Percentiles rank a stretch among this genome's conserved stretches.
phyloP scores from a whole-genome alignment of 1,139 yeast genomes.

The Kodamaea ohmeri region DNA sequence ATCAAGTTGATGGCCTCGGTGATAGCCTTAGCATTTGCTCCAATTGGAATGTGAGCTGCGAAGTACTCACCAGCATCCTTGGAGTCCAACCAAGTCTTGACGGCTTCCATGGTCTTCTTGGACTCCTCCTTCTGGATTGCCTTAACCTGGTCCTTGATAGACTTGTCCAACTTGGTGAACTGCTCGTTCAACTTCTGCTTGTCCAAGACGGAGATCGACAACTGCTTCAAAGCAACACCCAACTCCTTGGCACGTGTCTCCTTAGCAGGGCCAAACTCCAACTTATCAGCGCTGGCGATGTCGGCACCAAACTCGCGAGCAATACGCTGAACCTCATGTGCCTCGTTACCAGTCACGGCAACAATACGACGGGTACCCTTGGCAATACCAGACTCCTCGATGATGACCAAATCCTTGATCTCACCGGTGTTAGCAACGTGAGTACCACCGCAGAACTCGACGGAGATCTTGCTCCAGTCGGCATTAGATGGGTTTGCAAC shows the following conservation, averaged over 20 bases:
- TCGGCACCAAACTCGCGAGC: conserved; percentile 68
- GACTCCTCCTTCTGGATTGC: conserved; percentile 83
- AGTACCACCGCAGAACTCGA: conserved; percentile 99
- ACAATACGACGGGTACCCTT: conserved; percentile 98
- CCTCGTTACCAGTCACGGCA: conserved; percentile 91
- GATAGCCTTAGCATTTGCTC: conserved; percentile 89
- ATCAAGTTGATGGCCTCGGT: conserved; percentile 86
- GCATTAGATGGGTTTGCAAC: conserved; percentile 64
- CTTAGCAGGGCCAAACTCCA: conserved; percentile 65
- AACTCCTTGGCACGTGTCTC: conserved; percentile 79
- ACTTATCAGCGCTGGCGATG: conserved; percentile 54
- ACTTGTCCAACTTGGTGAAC: conserved; percentile 78
- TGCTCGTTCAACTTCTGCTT: conserved; percentile 73
- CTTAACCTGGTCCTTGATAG: conserved; percentile 83
- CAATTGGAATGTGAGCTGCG: conserved; percentile 65
- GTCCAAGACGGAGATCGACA: conserved; percentile 76
- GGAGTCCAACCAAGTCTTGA: conserved; percentile 61
- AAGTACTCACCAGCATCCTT: conserved; percentile 42
- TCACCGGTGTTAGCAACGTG: conserved; percentile 92
- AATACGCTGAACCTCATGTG: conserved; percentile 81
- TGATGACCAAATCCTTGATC: conserved; percentile 81
- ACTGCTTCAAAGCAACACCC: conserved; percentile 79
- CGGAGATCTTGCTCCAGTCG: conserved; percentile 74
- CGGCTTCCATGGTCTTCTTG: conserved; percentile 77
- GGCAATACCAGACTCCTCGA: conserved; percentile 97